A percentile compares a stretch with the other conserved stretches of the same genome.
Conservation (phyloP, 768 basidiomycete species). For the Lentinus tigrinus region DNA sequence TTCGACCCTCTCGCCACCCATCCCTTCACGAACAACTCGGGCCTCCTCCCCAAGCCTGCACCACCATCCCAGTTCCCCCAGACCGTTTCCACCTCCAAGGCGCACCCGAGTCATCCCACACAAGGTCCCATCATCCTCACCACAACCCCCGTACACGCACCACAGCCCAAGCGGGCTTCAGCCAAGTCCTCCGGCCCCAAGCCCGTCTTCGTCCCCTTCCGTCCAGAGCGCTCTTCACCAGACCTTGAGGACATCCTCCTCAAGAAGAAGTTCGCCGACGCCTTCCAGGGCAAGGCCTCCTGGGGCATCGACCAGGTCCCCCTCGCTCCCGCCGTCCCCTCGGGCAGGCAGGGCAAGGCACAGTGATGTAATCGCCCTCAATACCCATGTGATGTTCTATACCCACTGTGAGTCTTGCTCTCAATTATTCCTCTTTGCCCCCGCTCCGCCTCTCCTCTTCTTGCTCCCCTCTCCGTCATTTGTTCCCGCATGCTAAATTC, state of each 20-base stretch:
- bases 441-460: constrained; percentile 1
- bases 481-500: constrained; percentile 1
- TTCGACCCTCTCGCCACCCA: constrained; percentile 61
- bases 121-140: constrained; percentile 13
- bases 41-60: constrained; percentile 38
- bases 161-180: constrained; percentile 26
- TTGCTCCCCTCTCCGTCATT: not conserved
- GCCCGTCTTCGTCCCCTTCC: constrained; percentile 52
- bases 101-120: not conserved
- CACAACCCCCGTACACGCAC: constrained; percentile 23
- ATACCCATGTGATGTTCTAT: constrained; percentile 24
- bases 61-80: constrained; percentile 48
- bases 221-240: constrained; percentile 51
- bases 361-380: constrained; percentile 16
- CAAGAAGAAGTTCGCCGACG: constrained; percentile 35
- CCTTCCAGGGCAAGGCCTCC: constrained; percentile 28
- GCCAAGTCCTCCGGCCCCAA: constrained; percentile 13
- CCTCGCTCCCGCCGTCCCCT: constrained; percentile 6
- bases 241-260: constrained; percentile 47
- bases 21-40: constrained; percentile 50
- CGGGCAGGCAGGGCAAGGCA: constrained; percentile 13
- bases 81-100: constrained; percentile 33
- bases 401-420: constrained; percentile 17
- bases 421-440: not conserved
- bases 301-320: constrained; percentile 28